Conservation (phyloP, 345 rosid genomes). For the Lepidium sativum region DNA sequence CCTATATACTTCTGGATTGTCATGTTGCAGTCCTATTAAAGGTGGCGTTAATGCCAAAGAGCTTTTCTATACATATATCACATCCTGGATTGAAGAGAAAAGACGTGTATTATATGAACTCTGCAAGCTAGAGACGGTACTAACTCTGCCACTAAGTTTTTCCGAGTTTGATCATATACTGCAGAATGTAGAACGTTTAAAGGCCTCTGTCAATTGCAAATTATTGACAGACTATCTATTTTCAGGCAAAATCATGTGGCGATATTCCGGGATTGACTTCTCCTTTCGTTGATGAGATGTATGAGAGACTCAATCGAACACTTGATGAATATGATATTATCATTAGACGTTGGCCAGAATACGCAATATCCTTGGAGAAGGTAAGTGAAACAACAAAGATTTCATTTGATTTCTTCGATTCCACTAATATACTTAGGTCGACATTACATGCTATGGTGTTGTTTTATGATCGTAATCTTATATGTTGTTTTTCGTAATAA, state of each 20-base stretch:
- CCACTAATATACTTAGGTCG: not conserved
- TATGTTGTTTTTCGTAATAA: not conserved
- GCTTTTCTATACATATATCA: constrained; percentile 71
- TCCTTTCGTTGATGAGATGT: constrained; percentile 87
- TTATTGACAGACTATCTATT: constrained; percentile 19
- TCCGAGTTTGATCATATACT: not conserved
- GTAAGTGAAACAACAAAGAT: constrained; percentile 32
- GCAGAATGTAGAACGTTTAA: not conserved
- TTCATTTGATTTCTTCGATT: not conserved
- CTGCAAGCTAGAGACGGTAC: constrained; percentile 87
- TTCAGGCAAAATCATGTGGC: constrained; percentile 76
- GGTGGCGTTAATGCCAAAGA: constrained; percentile 92
- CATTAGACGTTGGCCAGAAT: constrained; percentile 84
- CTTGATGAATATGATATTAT: constrained; percentile 69
- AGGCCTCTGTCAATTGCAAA: not conserved
- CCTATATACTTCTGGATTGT: constrained; percentile 10
- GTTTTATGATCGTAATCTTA: not conserved
- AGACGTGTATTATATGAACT: constrained; percentile 59
- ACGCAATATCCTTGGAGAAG: constrained; percentile 64
- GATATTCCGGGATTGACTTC: constrained; percentile 72
- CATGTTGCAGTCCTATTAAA: constrained; percentile 59
- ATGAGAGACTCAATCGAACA: constrained; percentile 58
- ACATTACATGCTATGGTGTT: not conserved
- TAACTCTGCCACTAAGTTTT: constrained; percentile 2
- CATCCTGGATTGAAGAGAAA: constrained; percentile 80